Conservation (phyloP, 768 basidiomycete species). For the Neoboletus brunneissimus region DNA sequence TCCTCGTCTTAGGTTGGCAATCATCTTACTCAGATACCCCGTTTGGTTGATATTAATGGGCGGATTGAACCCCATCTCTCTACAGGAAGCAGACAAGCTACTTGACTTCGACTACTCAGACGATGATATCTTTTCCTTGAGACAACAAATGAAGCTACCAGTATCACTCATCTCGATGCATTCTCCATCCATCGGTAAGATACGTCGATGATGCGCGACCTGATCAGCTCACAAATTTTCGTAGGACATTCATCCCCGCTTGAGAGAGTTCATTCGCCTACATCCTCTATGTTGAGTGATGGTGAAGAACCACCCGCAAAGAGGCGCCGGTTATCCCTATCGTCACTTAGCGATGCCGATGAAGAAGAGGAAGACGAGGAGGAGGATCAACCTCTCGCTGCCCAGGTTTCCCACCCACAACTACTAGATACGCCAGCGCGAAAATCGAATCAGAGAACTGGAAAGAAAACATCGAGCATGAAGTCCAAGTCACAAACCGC, state of each 20-base stretch:
- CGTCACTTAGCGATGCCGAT: conserved; percentile 46
- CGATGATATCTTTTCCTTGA: conserved; percentile 63
- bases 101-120: conserved; percentile 79
- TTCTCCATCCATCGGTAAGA: conserved; percentile 53
- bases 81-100: conserved; percentile 72
- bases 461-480: conserved; percentile 56
- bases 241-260: conserved; percentile 24
- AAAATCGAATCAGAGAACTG: conserved; percentile 41
- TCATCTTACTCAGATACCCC: conserved; percentile 8
- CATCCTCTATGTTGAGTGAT: conserved; percentile 47
- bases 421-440: conserved; percentile 30
- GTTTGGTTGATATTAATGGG: conserved; percentile 17
- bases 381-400: conserved; percentile 55
- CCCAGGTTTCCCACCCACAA: conserved; percentile 38
- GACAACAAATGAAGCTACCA: conserved; percentile 64
- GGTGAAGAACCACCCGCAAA: conserved; percentile 48
- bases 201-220: not conserved
- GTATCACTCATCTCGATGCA: conserved; percentile 50
- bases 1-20: conserved; percentile 22
- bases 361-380: conserved; percentile 53
- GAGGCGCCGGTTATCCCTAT: conserved; percentile 55
- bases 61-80: conserved; percentile 4
- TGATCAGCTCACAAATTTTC: conserved; percentile 12
- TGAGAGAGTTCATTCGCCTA: conserved; percentile 17
- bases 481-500: conserved; percentile 60